Conservation (phyloP, 148 eudicot genomes). For the Rhododendron williamsianum region DNA sequence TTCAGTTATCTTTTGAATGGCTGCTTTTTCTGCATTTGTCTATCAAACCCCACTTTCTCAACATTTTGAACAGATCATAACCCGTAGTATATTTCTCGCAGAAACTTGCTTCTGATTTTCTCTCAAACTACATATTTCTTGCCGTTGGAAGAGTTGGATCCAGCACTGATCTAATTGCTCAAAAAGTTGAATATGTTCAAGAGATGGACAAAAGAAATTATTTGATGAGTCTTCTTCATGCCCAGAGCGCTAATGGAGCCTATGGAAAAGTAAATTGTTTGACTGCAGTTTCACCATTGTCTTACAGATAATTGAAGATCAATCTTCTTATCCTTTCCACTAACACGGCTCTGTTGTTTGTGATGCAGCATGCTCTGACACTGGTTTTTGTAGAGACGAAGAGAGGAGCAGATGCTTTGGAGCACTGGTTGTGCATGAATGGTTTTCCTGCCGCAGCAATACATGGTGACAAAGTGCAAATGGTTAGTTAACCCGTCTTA, state of each 20-base stretch:
- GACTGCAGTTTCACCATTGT: neutral
- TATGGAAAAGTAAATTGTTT: constrained; percentile 42
- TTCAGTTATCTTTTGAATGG: neutral
- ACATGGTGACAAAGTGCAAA: constrained; percentile 83
- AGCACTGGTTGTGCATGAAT: constrained; percentile 43
- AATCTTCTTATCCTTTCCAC: neutral
- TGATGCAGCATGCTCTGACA: constrained; percentile 61
- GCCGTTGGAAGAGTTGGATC: constrained; percentile 92
- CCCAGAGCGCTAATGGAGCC: constrained; percentile 37
- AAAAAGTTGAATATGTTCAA: constrained; percentile 56
- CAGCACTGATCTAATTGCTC: constrained; percentile 72
- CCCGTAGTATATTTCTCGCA: constrained; percentile 23
- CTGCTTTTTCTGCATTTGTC: neutral
- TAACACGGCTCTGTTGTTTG: neutral
- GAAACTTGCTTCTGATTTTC: constrained; percentile 80
- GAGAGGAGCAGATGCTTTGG: constrained; percentile 68
- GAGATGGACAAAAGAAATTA: constrained; percentile 56
- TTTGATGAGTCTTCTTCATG: constrained; percentile 47
- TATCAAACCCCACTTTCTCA: neutral
- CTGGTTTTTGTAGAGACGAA: constrained; percentile 85
- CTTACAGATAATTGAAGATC: neutral
- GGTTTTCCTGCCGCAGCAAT: constrained; percentile 80
- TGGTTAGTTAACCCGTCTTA: constrained; percentile 31
- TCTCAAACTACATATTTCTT: constrained; percentile 63
- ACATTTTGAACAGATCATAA: neutral